Percentiles rank a stretch among this genome's conserved stretches.
Conservation (phyloP, 306 rosid genomes). For the Astragalus membranaceus region DNA sequence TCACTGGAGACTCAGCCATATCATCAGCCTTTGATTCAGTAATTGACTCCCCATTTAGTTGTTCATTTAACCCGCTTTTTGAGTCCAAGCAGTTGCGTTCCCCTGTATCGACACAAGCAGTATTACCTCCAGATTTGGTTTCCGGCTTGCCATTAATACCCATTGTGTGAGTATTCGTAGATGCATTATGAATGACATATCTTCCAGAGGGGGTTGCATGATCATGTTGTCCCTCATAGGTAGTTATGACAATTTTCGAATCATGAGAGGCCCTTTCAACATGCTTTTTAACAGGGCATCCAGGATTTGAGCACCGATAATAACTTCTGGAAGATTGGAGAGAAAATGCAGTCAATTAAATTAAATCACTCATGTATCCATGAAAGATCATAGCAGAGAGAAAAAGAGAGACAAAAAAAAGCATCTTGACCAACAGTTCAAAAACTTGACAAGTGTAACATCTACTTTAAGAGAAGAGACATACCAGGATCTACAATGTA, state of each 20-base stretch:
- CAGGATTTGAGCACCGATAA: conserved; percentile 79
- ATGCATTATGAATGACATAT: conserved; percentile 38
- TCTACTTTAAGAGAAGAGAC: background rate
- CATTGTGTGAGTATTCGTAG: conserved; percentile 23
- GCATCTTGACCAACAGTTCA: background rate
- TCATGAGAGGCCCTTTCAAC: conserved; percentile 80
- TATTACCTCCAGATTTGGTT: conserved; percentile 26
- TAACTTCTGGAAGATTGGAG: conserved; percentile 62
- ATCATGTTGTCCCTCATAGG: conserved; percentile 80
- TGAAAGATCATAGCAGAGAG: background rate
- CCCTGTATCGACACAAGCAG: conserved; percentile 10
- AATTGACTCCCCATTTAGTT: conserved; percentile 25
- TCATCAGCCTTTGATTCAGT: conserved; percentile 26
- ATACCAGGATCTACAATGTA: background rate
- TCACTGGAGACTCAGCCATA: conserved; percentile 1
- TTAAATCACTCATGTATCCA: background rate
- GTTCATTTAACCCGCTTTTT: conserved; percentile 18
- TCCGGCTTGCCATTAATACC: conserved; percentile 20
- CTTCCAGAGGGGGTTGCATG: conserved; percentile 57
- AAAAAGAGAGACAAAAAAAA: background rate
- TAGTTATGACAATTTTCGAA: conserved; percentile 57
- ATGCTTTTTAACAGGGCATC: conserved; percentile 87
- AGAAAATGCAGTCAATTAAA: conserved; percentile 22
- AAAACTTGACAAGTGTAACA: background rate
- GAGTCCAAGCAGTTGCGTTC: conserved; percentile 21